These are phyloP conservation scores for Stephanodiscus triporus DNA, from an alignment of 108 stramenopile species.

Conservation along the genomic window DNA sequence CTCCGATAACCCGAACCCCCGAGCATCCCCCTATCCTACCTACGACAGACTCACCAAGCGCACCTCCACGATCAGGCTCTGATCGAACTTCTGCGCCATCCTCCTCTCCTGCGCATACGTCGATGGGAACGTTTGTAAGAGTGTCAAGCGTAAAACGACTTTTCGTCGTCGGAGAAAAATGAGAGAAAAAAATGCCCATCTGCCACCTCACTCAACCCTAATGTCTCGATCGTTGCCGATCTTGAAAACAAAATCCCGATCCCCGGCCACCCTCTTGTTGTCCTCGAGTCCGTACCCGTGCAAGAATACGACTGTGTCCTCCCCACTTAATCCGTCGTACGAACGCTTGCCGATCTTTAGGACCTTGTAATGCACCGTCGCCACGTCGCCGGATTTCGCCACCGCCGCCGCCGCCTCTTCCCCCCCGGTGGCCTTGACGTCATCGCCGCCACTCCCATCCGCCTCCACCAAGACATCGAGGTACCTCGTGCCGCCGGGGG, in stretches of 20 bases:
- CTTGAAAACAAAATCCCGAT: slow-evolving; percentile 63
- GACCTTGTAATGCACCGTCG: slow-evolving; percentile 71
- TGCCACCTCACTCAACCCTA: not conserved
- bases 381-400: slow-evolving; percentile 64
- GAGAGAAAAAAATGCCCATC: too few species aligned
- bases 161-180: too few species aligned
- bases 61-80: slow-evolving; percentile 87
- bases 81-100: slow-evolving; percentile 91
- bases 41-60: slow-evolving; percentile 56
- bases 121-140: slow-evolving; percentile 79
- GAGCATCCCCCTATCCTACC: not conserved
- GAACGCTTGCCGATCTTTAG: slow-evolving; percentile 86
- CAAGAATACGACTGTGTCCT: slow-evolving; percentile 74
- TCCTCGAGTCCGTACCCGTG: slow-evolving; percentile 82
- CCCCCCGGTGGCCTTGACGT: not conserved
- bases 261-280: slow-evolving; percentile 71
- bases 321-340: slow-evolving; percentile 85
- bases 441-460: too few species aligned
- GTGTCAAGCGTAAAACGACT: too few species aligned
- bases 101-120: slow-evolving; percentile 83
- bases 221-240: slow-evolving; percentile 62
- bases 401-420: not conserved
- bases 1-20: not conserved
- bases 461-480: slow-evolving; percentile 65
- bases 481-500: slow-evolving; percentile 56